These are phyloP conservation scores for Limnanthes douglasii DNA, from an alignment of 345 rosid genomes.

Conservation along the genomic window DNA sequence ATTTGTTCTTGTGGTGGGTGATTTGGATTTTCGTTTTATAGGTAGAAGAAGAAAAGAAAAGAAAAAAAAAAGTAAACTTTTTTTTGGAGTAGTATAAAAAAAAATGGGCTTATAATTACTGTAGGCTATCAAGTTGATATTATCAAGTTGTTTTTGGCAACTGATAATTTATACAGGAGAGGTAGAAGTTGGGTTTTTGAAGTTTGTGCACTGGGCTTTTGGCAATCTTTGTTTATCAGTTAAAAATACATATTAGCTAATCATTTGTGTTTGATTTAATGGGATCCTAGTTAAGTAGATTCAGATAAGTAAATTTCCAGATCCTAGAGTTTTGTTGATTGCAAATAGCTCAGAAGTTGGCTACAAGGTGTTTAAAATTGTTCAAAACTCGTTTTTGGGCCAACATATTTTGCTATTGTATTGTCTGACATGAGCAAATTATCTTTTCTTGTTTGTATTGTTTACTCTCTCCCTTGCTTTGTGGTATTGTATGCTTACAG, in stretches of 20 bases:
- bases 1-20: background rate
- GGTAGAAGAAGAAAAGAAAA: background rate
- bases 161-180: too few species aligned
- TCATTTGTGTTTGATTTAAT: too few species aligned
- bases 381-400: background rate
- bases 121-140: too few species aligned
- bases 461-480: slow-evolving; percentile 3
- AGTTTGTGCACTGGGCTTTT: too few species aligned
- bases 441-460: background rate
- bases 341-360: slow-evolving; percentile 4
- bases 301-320: background rate
- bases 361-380: background rate
- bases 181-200: too few species aligned
- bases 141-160: too few species aligned
- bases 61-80: too few species aligned
- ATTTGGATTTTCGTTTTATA: background rate
- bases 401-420: background rate
- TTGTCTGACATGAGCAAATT: background rate
- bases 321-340: background rate
- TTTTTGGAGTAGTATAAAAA: too few species aligned
- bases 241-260: too few species aligned
- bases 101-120: too few species aligned
- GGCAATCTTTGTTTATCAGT: too few species aligned
- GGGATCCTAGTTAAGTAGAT: too few species aligned
- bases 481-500: slow-evolving; percentile 18